phyloP scores from a whole-genome alignment of 306 rosid species.

The Casuarina equisetifolia region DNA sequence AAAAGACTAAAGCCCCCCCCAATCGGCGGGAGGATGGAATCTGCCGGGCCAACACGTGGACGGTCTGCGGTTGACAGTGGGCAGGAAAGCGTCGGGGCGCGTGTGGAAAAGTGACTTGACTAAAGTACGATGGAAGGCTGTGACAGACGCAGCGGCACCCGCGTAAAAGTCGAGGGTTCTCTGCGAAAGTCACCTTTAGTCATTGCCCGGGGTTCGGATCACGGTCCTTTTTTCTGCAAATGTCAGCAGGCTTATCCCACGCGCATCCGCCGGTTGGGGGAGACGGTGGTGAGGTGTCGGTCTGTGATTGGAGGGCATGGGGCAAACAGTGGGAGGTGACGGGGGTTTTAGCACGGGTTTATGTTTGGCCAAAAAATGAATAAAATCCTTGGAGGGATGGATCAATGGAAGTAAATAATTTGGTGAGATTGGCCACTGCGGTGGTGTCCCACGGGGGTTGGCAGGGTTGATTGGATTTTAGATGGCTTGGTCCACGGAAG shows the following conservation, averaged over 20 bases:
- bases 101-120: constrained; percentile 54
- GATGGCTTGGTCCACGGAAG: not conserved
- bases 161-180: constrained; percentile 72
- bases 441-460: not conserved
- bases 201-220: not conserved
- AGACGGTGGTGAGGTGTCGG: not conserved
- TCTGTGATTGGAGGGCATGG: not conserved
- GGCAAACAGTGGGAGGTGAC: not conserved
- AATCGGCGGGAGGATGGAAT: not conserved
- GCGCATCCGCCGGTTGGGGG: too few species aligned
- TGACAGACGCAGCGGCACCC: constrained; percentile 40
- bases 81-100: constrained; percentile 38
- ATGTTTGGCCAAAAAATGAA: not conserved
- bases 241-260: not conserved
- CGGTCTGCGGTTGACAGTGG: not conserved
- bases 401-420: not conserved
- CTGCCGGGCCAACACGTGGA: constrained; percentile 24
- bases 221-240: not conserved
- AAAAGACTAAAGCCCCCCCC: not conserved
- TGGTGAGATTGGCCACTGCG: not conserved
- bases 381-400: not conserved
- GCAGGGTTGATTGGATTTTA: not conserved
- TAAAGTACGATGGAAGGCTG: constrained; percentile 84
- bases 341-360: not conserved
- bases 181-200: constrained; percentile 17